Percentiles rank a stretch among this genome's conserved stretches.
These are phyloP conservation scores for Mycena capillaripes DNA, from an alignment of 768 basidiomycete species.

Conservation along the genomic window DNA sequence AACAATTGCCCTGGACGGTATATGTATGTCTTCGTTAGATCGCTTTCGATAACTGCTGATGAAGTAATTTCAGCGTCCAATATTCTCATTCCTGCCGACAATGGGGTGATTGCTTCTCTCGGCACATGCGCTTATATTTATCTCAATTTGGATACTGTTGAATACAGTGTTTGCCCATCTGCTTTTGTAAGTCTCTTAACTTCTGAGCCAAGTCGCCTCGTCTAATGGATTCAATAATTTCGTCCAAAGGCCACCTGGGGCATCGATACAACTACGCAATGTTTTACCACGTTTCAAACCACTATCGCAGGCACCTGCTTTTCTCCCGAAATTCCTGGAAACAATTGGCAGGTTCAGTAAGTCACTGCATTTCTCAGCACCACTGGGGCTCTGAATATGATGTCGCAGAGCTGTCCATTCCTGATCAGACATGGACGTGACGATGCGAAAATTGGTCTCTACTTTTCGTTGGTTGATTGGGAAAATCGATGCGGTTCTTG, in stretches of 20 bases:
- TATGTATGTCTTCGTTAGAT: constrained; percentile 5
- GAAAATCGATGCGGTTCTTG: too few relatives aligned
- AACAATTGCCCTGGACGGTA: constrained; percentile 17
- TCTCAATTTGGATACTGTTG: constrained; percentile 8
- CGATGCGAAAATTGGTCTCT: too few relatives aligned
- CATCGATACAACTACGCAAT: constrained; percentile 11
- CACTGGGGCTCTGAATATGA: constrained; percentile 15
- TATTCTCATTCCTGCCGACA: constrained; percentile 8
- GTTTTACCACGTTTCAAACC: constrained; percentile 14
- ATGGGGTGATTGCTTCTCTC: constrained; percentile 10
- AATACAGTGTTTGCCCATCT: constrained; percentile 8
- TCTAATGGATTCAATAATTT: neutral
- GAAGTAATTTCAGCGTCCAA: constrained; percentile 1
- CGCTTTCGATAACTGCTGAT: constrained; percentile 12
- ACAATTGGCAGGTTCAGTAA: constrained; percentile 4
- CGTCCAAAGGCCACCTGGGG: constrained; percentile 8
- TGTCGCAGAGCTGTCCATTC: constrained; percentile 9
- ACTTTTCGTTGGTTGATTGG: too few relatives aligned
- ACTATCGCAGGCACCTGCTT: constrained; percentile 13
- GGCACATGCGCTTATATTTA: constrained; percentile 13
- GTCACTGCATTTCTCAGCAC: constrained; percentile 17
- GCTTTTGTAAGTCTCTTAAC: constrained; percentile 3
- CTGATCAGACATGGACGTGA: too few relatives aligned
- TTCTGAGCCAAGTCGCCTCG: constrained; percentile 2
- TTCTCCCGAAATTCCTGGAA: constrained; percentile 17